A percentile compares a stretch with the other conserved stretches of the same genome.
phyloP scores from a whole-genome alignment of 768 basidiomycete genomes.

The Coprinopsis marcescibilis region DNA sequence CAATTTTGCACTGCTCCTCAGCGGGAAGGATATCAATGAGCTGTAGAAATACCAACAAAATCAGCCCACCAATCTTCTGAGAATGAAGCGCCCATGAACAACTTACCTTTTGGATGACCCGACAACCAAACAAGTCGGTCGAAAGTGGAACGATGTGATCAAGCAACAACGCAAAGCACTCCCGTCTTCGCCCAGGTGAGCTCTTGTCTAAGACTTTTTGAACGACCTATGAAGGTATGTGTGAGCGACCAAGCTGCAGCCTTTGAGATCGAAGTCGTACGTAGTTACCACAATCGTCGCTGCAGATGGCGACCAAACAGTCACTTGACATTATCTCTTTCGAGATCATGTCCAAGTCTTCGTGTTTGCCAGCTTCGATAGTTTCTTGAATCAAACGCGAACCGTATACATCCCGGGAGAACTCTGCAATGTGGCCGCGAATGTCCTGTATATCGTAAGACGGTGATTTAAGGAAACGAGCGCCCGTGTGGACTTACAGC shows the following conservation, averaged over 20 bases:
- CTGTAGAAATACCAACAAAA: conserved; percentile 32
- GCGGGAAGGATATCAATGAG: conserved; percentile 83
- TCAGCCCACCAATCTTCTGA: neutral
- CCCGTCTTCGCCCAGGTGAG: conserved; percentile 63
- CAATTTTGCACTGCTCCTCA: no score
- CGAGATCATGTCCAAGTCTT: neutral
- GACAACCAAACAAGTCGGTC: conserved; percentile 92
- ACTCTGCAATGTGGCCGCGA: conserved; percentile 80
- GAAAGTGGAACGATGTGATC: conserved; percentile 72
- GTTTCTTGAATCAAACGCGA: conserved; percentile 96
- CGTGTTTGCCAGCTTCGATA: conserved; percentile 47
- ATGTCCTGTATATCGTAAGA: no score
- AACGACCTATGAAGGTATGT: conserved; percentile 56
- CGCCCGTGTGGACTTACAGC: no score
- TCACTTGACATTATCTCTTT: neutral
- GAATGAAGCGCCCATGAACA: neutral
- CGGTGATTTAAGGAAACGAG: no score
- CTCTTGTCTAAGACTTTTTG: conserved; percentile 93
- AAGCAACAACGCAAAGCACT: conserved; percentile 69
- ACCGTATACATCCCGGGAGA: conserved; percentile 93
- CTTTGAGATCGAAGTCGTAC: conserved; percentile 36
- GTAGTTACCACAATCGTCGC: conserved; percentile 96
- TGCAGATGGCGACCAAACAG: conserved; percentile 57
- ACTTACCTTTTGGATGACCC: conserved; percentile 86
- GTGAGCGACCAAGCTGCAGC: neutral